Evolutionary conservation across 2,329 filamentous ascomycete species (phyloP), one percentile per base, ranked within the genome.

Genomic region (Aspergillus versicolor): DNA sequence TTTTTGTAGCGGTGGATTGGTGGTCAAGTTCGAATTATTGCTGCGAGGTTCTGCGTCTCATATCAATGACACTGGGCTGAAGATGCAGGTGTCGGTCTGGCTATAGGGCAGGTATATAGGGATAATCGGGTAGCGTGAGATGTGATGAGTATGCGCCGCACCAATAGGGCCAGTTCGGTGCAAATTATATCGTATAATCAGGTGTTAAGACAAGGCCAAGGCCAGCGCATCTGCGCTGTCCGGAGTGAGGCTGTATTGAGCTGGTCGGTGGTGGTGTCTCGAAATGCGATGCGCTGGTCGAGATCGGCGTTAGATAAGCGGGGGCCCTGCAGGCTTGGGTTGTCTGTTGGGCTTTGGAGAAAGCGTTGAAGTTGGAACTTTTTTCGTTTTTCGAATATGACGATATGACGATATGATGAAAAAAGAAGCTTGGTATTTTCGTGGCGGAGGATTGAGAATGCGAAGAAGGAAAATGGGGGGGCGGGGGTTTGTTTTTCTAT

Each of bases 171-270:
- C 24, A n/a, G 32, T 49, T 43, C 27, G 43, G 43, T 21, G 42
- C 12, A 2, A 7, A 27, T 30, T 42, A 24, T 17, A 32, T 12
- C 19, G 8, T 24, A 5, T 21, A 17, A 30, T 4, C 13, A 17
- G 27, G 34, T 19, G 37, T 22, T 32, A 38, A 15, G 41, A 7
- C 21, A 13, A 47, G 30, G 32, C 44, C 42, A 37, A 49, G 40
- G 45, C 53, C 53, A 55, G 53, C 53, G 53, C 53, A 55, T 49
- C 45, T 24, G 53, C 53, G 53, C 53, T 21, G 45, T 55, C 53
- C 48, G 38, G 22, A 51, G 44, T 42, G 34, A 51, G 38, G 48
- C 38, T 42, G 38, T 42, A 27, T 41, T 43, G 24, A 37, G 38
- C 11, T 13, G 27, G 30, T 38, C 38, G 19, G 17, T 30, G 32